phyloP scores from a whole-genome alignment of 2,329 filamentous ascomycete genomes.

The Neurospora sp. region DNA sequence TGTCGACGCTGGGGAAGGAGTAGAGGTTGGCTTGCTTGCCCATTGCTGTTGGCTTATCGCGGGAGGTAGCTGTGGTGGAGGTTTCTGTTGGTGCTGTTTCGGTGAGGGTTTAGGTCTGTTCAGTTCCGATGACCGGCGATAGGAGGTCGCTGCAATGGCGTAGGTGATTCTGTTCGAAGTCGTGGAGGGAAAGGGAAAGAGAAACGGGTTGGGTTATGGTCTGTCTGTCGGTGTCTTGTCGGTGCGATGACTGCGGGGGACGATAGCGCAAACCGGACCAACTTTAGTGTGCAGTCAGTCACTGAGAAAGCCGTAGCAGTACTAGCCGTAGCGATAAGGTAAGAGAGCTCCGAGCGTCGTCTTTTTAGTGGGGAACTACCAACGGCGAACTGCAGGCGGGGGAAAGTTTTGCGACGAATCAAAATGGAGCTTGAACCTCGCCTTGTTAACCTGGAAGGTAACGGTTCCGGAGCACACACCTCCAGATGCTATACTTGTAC shows the following conservation, averaged over 20 bases:
- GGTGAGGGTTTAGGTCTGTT: background rate
- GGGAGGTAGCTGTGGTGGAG: background rate
- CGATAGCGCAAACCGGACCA: background rate
- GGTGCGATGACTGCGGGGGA: background rate
- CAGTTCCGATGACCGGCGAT: background rate
- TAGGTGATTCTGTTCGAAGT: background rate
- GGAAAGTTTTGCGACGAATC: background rate
- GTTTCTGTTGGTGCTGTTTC: background rate
- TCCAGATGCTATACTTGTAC: background rate
- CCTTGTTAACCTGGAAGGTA: background rate
- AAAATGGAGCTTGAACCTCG: background rate
- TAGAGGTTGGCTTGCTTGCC: constrained; percentile 63
- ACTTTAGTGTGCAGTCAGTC: background rate
- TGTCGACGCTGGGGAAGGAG: constrained; percentile 60
- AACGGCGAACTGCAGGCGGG: background rate
- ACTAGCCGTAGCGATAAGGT: background rate
- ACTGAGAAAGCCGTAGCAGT: background rate
- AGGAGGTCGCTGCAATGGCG: background rate
- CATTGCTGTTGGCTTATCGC: constrained; percentile 26
- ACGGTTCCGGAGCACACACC: background rate
- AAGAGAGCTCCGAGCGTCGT: background rate
- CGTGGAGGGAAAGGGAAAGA: background rate
- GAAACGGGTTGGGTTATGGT: background rate
- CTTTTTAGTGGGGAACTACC: background rate
- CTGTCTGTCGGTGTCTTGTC: background rate